These are phyloP conservation scores for Talaromyces sp. DNA, from an alignment of 2,329 filamentous ascomycete species.

Conservation along the genomic window DNA sequence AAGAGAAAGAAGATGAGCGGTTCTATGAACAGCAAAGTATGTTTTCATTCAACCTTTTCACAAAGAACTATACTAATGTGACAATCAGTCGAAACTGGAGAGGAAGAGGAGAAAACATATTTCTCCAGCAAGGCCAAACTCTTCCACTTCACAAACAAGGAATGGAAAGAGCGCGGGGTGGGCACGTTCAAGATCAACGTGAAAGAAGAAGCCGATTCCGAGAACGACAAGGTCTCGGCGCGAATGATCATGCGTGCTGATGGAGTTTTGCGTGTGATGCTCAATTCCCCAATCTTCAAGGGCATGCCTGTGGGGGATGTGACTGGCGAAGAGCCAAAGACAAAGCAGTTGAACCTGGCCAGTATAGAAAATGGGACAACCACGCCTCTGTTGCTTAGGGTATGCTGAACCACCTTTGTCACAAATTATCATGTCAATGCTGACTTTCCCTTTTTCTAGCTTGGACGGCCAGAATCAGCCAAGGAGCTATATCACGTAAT, in stretches of 20 bases:
- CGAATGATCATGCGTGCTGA: conserved; percentile 89
- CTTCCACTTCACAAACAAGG: conserved; percentile 68
- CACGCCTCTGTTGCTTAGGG: conserved; percentile 53
- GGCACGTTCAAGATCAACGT: conserved; percentile 84
- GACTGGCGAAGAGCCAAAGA: conserved; percentile 57
- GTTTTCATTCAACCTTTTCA: conserved; percentile 22
- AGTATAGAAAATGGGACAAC: conserved; percentile 51
- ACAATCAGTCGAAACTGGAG: conserved; percentile 71
- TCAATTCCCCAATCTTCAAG: conserved; percentile 78
- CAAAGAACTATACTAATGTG: conserved; percentile 21
- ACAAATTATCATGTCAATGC: neutral
- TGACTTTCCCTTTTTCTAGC: conserved; percentile 19
- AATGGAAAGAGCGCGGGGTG: conserved; percentile 85
- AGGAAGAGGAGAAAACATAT: conserved; percentile 73
- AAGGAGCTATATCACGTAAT: conserved; percentile 45
- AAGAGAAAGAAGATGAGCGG: conserved; percentile 45
- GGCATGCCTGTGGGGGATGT: conserved; percentile 71
- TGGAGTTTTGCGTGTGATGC: conserved; percentile 76
- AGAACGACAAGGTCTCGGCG: conserved; percentile 48
- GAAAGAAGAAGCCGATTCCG: conserved; percentile 54
- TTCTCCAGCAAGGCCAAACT: conserved; percentile 77
- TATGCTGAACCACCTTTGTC: conserved; percentile 29
- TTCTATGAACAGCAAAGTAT: conserved; percentile 61
- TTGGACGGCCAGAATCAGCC: conserved; percentile 40
- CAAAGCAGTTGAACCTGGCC: conserved; percentile 64